phyloP scores from a whole-genome alignment of 2,329 filamentous ascomycete species.

The Colletotrichum godetiae region DNA sequence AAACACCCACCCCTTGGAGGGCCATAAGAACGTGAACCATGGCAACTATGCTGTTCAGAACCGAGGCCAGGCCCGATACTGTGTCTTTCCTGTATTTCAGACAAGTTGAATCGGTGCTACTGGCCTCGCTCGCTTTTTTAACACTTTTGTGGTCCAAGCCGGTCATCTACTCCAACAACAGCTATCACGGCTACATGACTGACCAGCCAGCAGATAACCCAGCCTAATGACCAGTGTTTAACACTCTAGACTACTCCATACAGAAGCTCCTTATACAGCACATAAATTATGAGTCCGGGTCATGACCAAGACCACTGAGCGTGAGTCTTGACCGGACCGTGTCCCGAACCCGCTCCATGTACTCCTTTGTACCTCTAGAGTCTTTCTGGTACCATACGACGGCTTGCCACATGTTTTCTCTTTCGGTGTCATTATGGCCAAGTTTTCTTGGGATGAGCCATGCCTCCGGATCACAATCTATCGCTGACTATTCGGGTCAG shows the following conservation, averaged over 20 bases:
- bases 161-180: background rate
- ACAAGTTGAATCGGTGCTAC: background rate
- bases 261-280: background rate
- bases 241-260: background rate
- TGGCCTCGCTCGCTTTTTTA: background rate
- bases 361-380: slow-evolving; percentile 9
- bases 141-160: background rate
- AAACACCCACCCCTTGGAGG: slow-evolving; percentile 4
- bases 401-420: slow-evolving; percentile 32
- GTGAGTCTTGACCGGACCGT: background rate
- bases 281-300: background rate
- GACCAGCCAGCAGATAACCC: background rate
- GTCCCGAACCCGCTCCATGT: slow-evolving; percentile 5
- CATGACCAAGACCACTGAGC: background rate
- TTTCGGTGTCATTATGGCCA: background rate
- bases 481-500: slow-evolving; percentile 6
- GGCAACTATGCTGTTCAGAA: background rate
- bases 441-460: background rate
- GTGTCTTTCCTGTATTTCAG: background rate
- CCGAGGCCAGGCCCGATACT: background rate
- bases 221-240: background rate
- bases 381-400: slow-evolving; percentile 8
- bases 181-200: background rate
- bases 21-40: slow-evolving; percentile 9
- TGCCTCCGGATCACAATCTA: slow-evolving; percentile 18